Conservation (phyloP, 2,329 filamentous ascomycete genomes). For the Penicillium brasilianum region DNA sequence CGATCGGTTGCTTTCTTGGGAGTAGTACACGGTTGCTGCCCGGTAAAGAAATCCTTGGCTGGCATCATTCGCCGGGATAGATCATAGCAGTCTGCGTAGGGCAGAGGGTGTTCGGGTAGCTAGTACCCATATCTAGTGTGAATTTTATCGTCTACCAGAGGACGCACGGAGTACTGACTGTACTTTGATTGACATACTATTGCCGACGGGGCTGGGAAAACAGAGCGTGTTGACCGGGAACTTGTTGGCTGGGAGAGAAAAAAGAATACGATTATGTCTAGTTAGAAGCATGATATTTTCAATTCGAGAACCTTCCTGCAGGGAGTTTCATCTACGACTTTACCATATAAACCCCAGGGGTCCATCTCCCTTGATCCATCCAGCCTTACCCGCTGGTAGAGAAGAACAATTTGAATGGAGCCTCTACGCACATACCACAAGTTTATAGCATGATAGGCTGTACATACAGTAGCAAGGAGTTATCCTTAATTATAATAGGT, state of each 20-base stretch:
- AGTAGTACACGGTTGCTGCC: conserved; percentile 7
- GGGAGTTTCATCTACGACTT: background rate
- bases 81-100: background rate
- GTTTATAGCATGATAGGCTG: background rate
- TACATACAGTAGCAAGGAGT: background rate
- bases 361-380: background rate
- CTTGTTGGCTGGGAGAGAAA: background rate
- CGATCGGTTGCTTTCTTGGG: conserved; percentile 9
- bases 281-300: background rate
- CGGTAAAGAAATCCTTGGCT: conserved; percentile 10
- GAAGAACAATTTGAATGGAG: no score
- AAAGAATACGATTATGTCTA: background rate
- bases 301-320: background rate
- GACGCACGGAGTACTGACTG: background rate
- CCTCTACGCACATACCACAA: background rate
- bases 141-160: background rate
- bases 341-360: background rate
- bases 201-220: background rate
- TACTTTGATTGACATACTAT: background rate
- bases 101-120: background rate
- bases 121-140: background rate
- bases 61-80: conserved; percentile 4
- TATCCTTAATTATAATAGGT: background rate
- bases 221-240: background rate
- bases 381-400: no score